Evolutionary conservation across 2,329 filamentous ascomycete genomes (phyloP).

Genomic region (Dactylellina leptospora): DNA sequence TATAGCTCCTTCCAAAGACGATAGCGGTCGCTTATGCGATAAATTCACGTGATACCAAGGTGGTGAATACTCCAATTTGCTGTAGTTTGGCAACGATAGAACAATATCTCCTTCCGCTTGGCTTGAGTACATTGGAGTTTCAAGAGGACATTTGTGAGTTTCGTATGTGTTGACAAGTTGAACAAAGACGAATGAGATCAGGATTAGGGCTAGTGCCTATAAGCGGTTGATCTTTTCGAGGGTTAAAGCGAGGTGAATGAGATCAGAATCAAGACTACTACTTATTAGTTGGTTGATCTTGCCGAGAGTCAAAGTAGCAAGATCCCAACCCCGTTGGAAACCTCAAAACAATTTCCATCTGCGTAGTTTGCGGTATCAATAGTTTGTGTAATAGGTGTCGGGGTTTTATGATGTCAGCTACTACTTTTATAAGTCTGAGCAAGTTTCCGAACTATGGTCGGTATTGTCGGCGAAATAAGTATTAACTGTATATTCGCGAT

Average conservation of each 20-base stretch:
- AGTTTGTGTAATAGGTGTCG: neutral
- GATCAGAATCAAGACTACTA: neutral
- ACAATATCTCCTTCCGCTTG: neutral
- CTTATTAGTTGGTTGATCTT: constrained; percentile 9
- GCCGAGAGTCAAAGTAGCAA: constrained; percentile 3
- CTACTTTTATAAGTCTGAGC: neutral
- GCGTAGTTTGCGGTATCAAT: neutral
- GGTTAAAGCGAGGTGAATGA: neutral
- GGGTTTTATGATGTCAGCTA: neutral
- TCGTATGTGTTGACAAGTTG: constrained; percentile 15
- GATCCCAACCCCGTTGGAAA: constrained; percentile 1
- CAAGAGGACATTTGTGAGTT: constrained; percentile 9
- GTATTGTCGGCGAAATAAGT: neutral
- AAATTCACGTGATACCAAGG: too few relatives aligned
- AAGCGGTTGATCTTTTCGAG: neutral
- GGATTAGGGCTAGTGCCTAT: neutral
- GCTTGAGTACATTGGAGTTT: neutral
- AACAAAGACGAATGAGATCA: constrained; percentile 4
- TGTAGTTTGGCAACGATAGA: neutral
- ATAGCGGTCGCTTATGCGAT: too few relatives aligned
- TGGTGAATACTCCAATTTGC: neutral
- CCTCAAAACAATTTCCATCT: constrained; percentile 6
- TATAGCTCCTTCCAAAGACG: too few relatives aligned
- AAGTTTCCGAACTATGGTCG: neutral
- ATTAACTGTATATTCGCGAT: neutral